phyloP scores from a whole-genome alignment of 129 eudicot species.

The Mikania micrantha region DNA sequence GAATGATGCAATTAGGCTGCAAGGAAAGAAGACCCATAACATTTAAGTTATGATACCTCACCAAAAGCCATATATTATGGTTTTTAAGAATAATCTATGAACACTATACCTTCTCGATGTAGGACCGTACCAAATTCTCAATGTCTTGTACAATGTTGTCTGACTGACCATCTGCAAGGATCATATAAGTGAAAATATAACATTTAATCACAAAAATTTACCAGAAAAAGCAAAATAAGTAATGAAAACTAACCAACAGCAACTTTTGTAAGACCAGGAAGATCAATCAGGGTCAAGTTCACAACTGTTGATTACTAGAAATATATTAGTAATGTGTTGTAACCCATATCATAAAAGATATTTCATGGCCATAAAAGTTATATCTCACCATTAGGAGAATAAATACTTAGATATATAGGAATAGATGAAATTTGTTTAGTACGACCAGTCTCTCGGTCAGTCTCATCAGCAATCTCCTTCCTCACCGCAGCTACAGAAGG shows the following conservation, averaged over 20 bases:
- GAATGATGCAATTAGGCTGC: slow-evolving; percentile 99
- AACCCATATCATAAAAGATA: background rate
- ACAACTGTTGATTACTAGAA: slow-evolving; percentile 58
- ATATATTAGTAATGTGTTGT: slow-evolving; percentile 17
- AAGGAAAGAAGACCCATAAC: slow-evolving; percentile 18
- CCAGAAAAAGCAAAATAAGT: slow-evolving; percentile 2
- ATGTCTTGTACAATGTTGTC: slow-evolving; percentile 82
- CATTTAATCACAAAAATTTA: background rate
- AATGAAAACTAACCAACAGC: slow-evolving; percentile 76
- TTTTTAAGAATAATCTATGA: background rate
- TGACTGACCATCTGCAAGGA: slow-evolving; percentile 67
- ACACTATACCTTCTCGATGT: slow-evolving; percentile 76
- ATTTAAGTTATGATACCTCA: background rate
- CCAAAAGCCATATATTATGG: background rate
- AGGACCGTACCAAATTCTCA: slow-evolving; percentile 88
- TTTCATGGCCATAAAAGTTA: background rate
- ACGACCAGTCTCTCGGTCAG: slow-evolving; percentile 97
- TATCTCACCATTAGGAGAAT: slow-evolving; percentile 86
- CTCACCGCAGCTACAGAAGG: slow-evolving; percentile 70
- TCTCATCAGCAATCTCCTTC: slow-evolving; percentile 94
- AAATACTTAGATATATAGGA: slow-evolving; percentile 96
- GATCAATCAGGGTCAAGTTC: slow-evolving; percentile 92
- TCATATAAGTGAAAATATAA: background rate
- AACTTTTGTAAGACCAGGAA: slow-evolving; percentile 96
- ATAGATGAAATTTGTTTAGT: slow-evolving; percentile 64